Evolutionary conservation across 2,329 filamentous ascomycete species (phyloP), one percentile per base, ranked within the genome.

Genomic region (Aureobasidium sp.): DNA sequence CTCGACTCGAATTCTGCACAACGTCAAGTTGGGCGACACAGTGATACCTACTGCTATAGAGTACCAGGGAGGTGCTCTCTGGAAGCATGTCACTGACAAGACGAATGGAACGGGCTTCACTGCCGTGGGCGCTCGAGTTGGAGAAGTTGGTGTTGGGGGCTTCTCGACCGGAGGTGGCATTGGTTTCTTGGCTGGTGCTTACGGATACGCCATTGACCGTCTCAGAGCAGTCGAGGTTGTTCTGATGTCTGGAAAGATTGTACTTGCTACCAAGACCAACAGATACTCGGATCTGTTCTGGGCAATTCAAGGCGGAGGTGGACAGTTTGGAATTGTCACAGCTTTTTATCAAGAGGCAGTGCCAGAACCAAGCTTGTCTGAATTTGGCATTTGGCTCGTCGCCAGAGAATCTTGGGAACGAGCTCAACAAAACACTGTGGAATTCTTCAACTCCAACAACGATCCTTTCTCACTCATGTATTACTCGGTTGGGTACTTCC

Each of bases 221-320:
- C 22, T 57, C 5, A 32, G 38, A 22, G 56, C 56, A 4, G 74
- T 66, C 44, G 71, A 78, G 53, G 67, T 77, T 11, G 71, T 75
- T 3, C 66, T 74, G 2, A 72, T 75, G 30, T 70, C 74, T 55
- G 73, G 76, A 8, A 62, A 66, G 6, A 70, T 80, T 39, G 65
- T 76, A 44, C 72, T 70, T 6, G 77, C 72, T 4, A 74, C 70
- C 19, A 59, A 61, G 10, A 61, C 61, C 1, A 63, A 65, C 7
- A 62, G 79, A 53, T 53, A 57, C 38, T 58, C 70, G 0, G 77
- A 80, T 53, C 66, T 83, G 11, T 79, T 70, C 63, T 67, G 67
- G 55, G 76, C 74, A 1, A 69, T 81, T 5, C 75, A 76, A 57
- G 57, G 57, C 11, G 78, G 79, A n/a, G 73, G 74, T n/a, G 79